A percentile compares a stretch with the other conserved stretches of the same genome.
Conservation (phyloP, 2,329 filamentous ascomycete genomes). For the Gaeumannomyces sp. region DNA sequence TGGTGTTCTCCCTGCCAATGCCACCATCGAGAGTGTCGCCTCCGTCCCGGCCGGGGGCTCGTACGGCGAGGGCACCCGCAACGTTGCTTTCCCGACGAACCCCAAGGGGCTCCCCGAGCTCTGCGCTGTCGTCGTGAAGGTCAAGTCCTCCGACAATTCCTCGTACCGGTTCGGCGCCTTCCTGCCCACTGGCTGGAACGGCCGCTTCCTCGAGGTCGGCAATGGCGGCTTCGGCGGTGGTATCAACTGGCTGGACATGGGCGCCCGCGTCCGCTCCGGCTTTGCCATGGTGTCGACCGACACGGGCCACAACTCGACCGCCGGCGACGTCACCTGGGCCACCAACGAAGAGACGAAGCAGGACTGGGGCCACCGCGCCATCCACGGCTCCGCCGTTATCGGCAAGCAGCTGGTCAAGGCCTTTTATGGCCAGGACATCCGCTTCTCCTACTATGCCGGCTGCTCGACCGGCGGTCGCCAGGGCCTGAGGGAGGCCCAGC, state of each 20-base stretch:
- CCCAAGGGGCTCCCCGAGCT: conserved; percentile 26
- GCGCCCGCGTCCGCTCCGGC: conserved; percentile 26
- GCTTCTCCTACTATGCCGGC: conserved; percentile 49
- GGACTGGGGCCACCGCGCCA: conserved; percentile 35
- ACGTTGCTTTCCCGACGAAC: conserved; percentile 21
- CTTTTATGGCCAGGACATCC: conserved; percentile 39
- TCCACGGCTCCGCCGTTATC: conserved; percentile 43
- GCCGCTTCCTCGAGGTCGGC: conserved; percentile 29
- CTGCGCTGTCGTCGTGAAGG: conserved; percentile 24
- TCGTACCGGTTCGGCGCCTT: conserved; percentile 32
- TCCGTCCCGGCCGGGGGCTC: conserved; percentile 16
- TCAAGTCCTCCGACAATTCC: conserved; percentile 1
- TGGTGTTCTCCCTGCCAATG: conserved; percentile 9
- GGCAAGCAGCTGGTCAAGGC: conserved; percentile 41
- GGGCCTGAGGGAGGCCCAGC: conserved; percentile 47
- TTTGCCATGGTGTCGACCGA: conserved; percentile 39
- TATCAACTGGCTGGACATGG: conserved; percentile 26
- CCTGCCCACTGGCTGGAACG: conserved; percentile 30
- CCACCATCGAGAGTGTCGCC: conserved; percentile 13
- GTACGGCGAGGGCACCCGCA: conserved; percentile 18
- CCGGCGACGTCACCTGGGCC: conserved; percentile 30
- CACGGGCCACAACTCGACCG: conserved; percentile 32
- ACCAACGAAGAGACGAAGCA: conserved; percentile 28
- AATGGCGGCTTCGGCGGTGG: conserved; percentile 32
- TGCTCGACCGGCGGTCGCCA: conserved; percentile 57